Conservation (phyloP, 192 early-diverging fungal genomes). For the Coemansia sp. region DNA sequence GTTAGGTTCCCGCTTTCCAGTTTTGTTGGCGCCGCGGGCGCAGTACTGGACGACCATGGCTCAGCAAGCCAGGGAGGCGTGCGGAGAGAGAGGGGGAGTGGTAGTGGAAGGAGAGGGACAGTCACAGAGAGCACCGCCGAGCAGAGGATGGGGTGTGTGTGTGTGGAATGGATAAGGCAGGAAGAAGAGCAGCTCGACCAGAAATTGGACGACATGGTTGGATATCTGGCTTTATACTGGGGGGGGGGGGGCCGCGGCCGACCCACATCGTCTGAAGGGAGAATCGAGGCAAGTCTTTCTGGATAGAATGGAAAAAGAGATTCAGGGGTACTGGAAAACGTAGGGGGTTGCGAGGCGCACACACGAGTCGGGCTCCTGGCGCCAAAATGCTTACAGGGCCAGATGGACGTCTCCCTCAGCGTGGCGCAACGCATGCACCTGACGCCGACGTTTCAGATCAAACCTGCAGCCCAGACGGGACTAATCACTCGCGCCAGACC, state of each 20-base stretch:
- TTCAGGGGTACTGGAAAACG: background rate
- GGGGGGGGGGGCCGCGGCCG: no score
- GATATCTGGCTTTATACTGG: background rate
- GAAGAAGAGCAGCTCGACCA: background rate
- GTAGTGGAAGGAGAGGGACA: background rate
- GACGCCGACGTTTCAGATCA: constrained; percentile 5
- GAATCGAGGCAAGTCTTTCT: constrained; percentile 1
- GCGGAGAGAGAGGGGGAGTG: background rate
- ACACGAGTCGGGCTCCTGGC: background rate
- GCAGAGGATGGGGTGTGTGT: background rate
- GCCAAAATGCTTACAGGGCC: background rate
- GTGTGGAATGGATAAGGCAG: background rate
- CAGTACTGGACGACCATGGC: constrained; percentile 49
- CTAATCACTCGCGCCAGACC: constrained; percentile 3
- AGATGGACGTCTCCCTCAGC: background rate
- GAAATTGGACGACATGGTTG: background rate
- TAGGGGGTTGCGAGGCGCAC: background rate
- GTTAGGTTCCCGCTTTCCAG: constrained; percentile 42
- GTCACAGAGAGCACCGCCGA: background rate
- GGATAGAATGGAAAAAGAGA: background rate
- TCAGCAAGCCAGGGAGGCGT: background rate
- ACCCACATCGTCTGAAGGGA: background rate
- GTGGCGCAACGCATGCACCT: constrained; percentile 3
- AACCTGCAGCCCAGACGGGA: background rate
- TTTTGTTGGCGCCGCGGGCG: constrained; percentile 12